phyloP scores from a whole-genome alignment of 768 basidiomycete genomes.

The Russula earlei region DNA sequence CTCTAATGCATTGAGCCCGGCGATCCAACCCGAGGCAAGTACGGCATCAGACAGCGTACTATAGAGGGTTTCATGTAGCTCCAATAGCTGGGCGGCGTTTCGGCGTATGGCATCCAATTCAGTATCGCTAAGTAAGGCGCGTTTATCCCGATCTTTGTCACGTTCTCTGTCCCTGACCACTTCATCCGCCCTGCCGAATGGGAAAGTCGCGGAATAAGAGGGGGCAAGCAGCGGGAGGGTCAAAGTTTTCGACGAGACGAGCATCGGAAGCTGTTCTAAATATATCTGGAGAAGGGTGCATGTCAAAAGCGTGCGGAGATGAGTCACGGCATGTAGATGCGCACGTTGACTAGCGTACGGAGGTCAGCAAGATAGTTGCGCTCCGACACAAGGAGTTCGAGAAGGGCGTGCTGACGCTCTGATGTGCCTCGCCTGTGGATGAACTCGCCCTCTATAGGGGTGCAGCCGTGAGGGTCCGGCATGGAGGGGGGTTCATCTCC shows the following conservation, averaged over 20 bases:
- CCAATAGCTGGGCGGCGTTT: conserved; percentile 59
- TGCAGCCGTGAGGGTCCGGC: not conserved
- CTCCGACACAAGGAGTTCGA: conserved; percentile 82
- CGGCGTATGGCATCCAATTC: conserved; percentile 55
- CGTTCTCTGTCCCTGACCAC: conserved; percentile 2
- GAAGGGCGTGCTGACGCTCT: conserved; percentile 57
- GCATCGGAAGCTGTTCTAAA: conserved; percentile 26
- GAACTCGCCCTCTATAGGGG: not conserved
- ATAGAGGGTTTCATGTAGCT: conserved; percentile 61
- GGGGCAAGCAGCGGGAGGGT: conserved; percentile 25
- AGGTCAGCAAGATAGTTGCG: conserved; percentile 73
- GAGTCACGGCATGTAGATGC: conserved; percentile 18
- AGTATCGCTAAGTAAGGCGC: conserved; percentile 44
- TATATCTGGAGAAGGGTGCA: conserved; percentile 36
- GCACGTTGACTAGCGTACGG: conserved; percentile 63
- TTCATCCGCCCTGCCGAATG: conserved; percentile 7
- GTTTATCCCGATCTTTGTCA: conserved; percentile 28
- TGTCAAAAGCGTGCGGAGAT: not conserved
- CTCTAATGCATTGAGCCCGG: conserved; percentile 3
- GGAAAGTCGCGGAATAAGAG: conserved; percentile 23
- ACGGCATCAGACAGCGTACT: conserved; percentile 42
- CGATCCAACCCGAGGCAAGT: conserved; percentile 41
- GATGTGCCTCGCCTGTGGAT: conserved; percentile 8
- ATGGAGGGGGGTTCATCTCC: conserved; percentile 22
- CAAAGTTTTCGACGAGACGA: conserved; percentile 23